phyloP scores from a whole-genome alignment of 1,284 basidiomycete genomes.

The Trametes polyzona region DNA sequence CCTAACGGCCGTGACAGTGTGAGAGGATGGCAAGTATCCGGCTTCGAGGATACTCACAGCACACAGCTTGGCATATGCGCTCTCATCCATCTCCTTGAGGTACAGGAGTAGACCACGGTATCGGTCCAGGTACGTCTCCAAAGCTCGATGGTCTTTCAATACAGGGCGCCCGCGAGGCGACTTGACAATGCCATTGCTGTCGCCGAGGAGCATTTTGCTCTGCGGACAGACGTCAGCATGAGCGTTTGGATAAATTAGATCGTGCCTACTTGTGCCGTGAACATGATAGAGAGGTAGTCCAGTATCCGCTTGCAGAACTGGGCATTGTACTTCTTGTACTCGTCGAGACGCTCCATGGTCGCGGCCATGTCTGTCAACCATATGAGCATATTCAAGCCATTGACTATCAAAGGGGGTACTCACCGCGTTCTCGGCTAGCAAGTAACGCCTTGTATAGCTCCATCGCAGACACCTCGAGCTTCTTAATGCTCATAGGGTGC shows the following conservation, averaged over 20 bases:
- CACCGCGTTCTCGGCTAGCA: slow-evolving; percentile 87
- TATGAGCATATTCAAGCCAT: neutral
- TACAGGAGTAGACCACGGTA: slow-evolving; percentile 94
- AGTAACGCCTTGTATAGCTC: slow-evolving; percentile 96
- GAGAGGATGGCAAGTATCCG: neutral
- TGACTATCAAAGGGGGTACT: slow-evolving; percentile 12
- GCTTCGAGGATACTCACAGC: slow-evolving; percentile 58
- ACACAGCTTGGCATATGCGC: slow-evolving; percentile 82
- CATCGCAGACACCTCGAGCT: slow-evolving; percentile 82
- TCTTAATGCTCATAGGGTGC: slow-evolving; percentile 73
- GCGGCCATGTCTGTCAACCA: slow-evolving; percentile 82
- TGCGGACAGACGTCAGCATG: slow-evolving; percentile 31
- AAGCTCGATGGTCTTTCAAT: slow-evolving; percentile 65
- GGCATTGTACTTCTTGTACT: slow-evolving; percentile 85
- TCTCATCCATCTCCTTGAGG: slow-evolving; percentile 93
- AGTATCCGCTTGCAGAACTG: slow-evolving; percentile 92
- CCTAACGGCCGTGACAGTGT: slow-evolving; percentile 62
- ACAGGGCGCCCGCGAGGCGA: slow-evolving; percentile 47
- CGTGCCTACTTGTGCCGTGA: slow-evolving; percentile 79
- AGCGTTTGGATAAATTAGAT: neutral
- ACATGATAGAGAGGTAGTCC: slow-evolving; percentile 90
- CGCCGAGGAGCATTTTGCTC: slow-evolving; percentile 69
- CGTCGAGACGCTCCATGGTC: slow-evolving; percentile 88
- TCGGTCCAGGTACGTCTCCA: slow-evolving; percentile 84
- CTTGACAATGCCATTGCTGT: slow-evolving; percentile 57